A percentile compares a stretch with the other conserved stretches of the same genome.
These are phyloP conservation scores for Ogataea henricii DNA, from an alignment of 805 yeast genomes.

Conservation along the genomic window DNA sequence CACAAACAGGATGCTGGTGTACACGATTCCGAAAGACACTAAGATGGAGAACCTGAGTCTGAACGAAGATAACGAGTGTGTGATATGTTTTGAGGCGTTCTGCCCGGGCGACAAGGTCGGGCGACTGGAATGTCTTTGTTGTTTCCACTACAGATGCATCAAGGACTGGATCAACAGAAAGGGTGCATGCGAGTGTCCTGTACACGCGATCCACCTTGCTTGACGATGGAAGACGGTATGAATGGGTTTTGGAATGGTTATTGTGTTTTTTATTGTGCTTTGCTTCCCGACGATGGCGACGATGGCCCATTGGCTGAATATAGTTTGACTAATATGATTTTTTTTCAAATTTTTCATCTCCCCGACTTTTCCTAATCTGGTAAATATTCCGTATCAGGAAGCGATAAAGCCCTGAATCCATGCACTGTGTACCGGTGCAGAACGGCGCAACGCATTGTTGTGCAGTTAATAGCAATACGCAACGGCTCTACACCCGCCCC, in stretches of 20 bases:
- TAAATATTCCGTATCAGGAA: constrained; percentile 5
- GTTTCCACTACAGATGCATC: constrained; percentile 89
- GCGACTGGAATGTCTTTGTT: constrained; percentile 89
- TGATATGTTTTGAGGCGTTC: constrained; percentile 90
- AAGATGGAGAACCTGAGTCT: constrained; percentile 21
- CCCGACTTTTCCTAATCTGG: constrained; percentile 1
- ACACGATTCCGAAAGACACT: constrained; percentile 50
- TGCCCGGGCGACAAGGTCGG: constrained; percentile 87
- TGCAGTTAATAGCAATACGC: background rate
- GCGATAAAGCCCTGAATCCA: background rate
- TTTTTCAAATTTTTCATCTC: constrained; percentile 2
- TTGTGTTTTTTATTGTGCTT: constrained; percentile 1
- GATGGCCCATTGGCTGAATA: background rate
- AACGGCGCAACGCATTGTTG: background rate
- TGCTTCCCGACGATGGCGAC: background rate
- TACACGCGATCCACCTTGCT: constrained; percentile 55
- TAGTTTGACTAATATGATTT: background rate
- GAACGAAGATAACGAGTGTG: constrained; percentile 72
- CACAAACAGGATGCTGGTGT: constrained; percentile 84
- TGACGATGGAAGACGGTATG: constrained; percentile 3
- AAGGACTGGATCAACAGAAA: constrained; percentile 87
- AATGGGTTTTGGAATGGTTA: background rate
- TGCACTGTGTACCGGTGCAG: background rate
- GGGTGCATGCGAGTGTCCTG: constrained; percentile 86
- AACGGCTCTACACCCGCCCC: background rate